Conservation (phyloP, 2,329 filamentous ascomycete species). For the Ophiostoma himal-ulmi region DNA sequence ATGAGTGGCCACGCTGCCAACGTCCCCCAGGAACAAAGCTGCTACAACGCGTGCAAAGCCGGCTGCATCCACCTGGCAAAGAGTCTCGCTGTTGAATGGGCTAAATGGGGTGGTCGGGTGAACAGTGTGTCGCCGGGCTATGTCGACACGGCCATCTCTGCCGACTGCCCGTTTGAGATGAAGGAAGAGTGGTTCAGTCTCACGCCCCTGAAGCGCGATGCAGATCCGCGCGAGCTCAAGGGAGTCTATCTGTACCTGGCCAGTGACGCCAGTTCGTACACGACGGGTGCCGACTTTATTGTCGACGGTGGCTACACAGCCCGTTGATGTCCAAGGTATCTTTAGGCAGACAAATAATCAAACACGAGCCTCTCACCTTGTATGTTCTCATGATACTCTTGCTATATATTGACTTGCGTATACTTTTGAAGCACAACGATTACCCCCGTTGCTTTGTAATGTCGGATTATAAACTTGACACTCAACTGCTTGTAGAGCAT, state of each 20-base stretch:
- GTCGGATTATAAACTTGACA: too few relatives aligned
- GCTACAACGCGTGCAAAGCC: constrained; percentile 69
- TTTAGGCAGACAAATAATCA: neutral
- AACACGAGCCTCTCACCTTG: too few relatives aligned
- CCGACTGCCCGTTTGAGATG: constrained; percentile 58
- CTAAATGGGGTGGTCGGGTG: constrained; percentile 59
- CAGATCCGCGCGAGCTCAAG: constrained; percentile 68
- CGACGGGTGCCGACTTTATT: constrained; percentile 66
- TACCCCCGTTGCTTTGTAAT: too few relatives aligned
- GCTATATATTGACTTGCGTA: too few relatives aligned
- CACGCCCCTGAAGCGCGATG: constrained; percentile 77
- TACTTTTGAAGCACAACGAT: too few relatives aligned
- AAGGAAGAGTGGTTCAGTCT: constrained; percentile 71
- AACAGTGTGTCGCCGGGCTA: constrained; percentile 72
- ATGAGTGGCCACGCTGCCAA: constrained; percentile 77
- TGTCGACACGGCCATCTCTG: constrained; percentile 65
- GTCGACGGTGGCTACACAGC: constrained; percentile 65
- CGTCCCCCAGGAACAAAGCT: constrained; percentile 66
- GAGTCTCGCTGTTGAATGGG: constrained; percentile 73
- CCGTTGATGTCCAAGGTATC: neutral
- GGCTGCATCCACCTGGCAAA: constrained; percentile 56
- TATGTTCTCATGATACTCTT: too few relatives aligned
- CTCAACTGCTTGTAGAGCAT: too few relatives aligned
- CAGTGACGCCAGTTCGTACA: constrained; percentile 76
- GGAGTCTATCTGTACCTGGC: constrained; percentile 79